Evolutionary conservation across 1,284 basidiomycete genomes (phyloP).

Genomic region (Afroboletus lepidellus): DNA sequence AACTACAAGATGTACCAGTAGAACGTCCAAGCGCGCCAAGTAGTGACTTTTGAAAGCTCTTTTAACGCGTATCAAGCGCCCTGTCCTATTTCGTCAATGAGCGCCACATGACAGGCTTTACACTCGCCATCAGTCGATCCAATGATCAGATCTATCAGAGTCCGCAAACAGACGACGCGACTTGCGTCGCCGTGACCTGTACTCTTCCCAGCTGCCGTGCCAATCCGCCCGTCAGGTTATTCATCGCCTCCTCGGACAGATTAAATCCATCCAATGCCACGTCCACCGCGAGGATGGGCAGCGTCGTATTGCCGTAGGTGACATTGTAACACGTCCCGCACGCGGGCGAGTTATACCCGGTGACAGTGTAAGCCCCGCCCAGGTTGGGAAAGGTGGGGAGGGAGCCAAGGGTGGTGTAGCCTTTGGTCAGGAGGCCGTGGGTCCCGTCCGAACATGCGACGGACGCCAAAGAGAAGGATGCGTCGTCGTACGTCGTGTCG

Average conservation of each 20-base stretch:
- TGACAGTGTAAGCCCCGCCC: slow-evolving; percentile 44
- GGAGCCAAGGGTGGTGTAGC: slow-evolving; percentile 45
- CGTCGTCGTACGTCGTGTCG: slow-evolving; percentile 41
- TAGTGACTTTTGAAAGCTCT: no score
- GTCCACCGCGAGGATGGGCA: slow-evolving; percentile 37
- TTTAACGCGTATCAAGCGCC: neutral
- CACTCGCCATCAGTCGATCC: neutral
- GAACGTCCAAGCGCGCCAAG: no score
- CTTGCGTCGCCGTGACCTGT: slow-evolving; percentile 16
- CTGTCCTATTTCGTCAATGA: slow-evolving; percentile 5
- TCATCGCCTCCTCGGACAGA: slow-evolving; percentile 37
- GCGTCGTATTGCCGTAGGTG: slow-evolving; percentile 21
- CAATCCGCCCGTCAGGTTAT: slow-evolving; percentile 32
- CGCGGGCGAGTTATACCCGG: slow-evolving; percentile 29
- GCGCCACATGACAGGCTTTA: neutral
- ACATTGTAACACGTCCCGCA: slow-evolving; percentile 36
- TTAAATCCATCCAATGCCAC: slow-evolving; percentile 32
- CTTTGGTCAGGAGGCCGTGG: slow-evolving; percentile 40
- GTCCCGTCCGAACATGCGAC: slow-evolving; percentile 51
- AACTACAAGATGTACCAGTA: neutral
- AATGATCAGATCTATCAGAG: no score
- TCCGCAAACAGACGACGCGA: slow-evolving; percentile 27
- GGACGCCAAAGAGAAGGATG: slow-evolving; percentile 30
- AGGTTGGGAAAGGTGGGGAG: slow-evolving; percentile 52
- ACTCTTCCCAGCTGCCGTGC: slow-evolving; percentile 31